Evolutionary conservation across 2,329 filamentous ascomycete genomes (phyloP).

Genomic region (Myriosclerotinia curreyana): DNA sequence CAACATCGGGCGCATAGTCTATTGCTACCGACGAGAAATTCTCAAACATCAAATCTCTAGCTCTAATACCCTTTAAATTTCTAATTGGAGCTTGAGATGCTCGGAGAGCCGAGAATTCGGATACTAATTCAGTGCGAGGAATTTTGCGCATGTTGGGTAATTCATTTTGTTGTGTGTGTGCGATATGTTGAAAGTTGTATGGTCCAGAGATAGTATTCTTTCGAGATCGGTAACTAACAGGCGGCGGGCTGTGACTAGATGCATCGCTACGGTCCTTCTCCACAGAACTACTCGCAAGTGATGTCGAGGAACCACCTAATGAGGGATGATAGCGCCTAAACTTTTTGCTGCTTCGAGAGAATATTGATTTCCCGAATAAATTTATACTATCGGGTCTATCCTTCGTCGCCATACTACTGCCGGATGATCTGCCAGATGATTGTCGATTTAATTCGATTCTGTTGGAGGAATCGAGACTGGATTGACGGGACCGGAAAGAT

Average conservation of each 20-base stretch:
- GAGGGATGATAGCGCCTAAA: slow-evolving; percentile 48
- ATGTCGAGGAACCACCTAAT: slow-evolving; percentile 24
- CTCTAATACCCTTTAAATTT: slow-evolving; percentile 42
- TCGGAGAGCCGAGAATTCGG: slow-evolving; percentile 46
- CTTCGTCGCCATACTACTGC: slow-evolving; percentile 49
- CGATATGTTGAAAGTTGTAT: slow-evolving; percentile 65
- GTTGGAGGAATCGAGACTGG: slow-evolving; percentile 32
- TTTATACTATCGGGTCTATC: slow-evolving; percentile 59
- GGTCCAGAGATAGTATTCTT: slow-evolving; percentile 53
- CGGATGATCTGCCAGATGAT: slow-evolving; percentile 55
- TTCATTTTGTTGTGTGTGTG: slow-evolving; percentile 54
- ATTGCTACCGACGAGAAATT: slow-evolving; percentile 50
- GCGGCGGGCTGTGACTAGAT: slow-evolving; percentile 5
- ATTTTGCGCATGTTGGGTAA: slow-evolving; percentile 43
- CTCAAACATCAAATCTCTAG: slow-evolving; percentile 46
- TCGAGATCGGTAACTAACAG: slow-evolving; percentile 18
- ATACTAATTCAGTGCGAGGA: slow-evolving; percentile 45
- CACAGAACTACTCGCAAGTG: slow-evolving; percentile 22
- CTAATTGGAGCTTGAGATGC: slow-evolving; percentile 42
- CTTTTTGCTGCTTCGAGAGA: slow-evolving; percentile 51
- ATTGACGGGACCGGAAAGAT: slow-evolving; percentile 49
- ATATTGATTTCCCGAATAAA: slow-evolving; percentile 54
- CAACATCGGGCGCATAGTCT: slow-evolving; percentile 28
- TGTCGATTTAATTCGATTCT: slow-evolving; percentile 50
- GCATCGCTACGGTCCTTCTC: slow-evolving; percentile 24